Evolutionary conservation across 768 basidiomycete genomes (phyloP).

Genomic region (Lyophyllum shimeji): DNA sequence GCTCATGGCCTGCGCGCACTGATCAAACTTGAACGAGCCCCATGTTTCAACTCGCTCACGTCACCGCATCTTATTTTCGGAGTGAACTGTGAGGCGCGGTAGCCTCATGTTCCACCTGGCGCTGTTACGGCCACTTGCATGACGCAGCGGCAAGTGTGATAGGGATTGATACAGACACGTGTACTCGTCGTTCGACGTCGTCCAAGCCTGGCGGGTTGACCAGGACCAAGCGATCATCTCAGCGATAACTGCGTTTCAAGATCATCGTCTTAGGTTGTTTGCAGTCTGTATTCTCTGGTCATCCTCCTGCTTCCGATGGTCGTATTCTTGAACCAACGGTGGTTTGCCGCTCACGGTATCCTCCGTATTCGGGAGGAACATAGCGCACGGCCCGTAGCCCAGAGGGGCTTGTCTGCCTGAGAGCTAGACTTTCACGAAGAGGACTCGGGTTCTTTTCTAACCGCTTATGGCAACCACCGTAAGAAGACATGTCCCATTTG

Average conservation of each 20-base stretch:
- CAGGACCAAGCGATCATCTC: background rate
- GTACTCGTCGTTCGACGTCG: no score
- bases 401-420: background rate
- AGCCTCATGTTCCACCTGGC: no score
- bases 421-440: background rate
- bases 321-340: background rate
- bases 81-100: no score
- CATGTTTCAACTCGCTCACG: no score
- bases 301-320: background rate
- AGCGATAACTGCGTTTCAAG: background rate
- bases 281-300: background rate
- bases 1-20: no score
- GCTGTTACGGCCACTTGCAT: no score
- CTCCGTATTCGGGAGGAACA: background rate
- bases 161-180: no score
- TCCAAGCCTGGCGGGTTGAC: background rate
- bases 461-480: constrained; percentile 2
- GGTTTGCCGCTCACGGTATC: background rate
- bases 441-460: background rate
- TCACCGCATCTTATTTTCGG: no score
- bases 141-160: background rate
- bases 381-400: background rate
- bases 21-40: no score
- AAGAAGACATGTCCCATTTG: constrained; percentile 20
- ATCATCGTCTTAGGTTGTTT: background rate